Evolutionary conservation across 306 rosid species (phyloP).

Genomic region (Cicer judaicum): DNA sequence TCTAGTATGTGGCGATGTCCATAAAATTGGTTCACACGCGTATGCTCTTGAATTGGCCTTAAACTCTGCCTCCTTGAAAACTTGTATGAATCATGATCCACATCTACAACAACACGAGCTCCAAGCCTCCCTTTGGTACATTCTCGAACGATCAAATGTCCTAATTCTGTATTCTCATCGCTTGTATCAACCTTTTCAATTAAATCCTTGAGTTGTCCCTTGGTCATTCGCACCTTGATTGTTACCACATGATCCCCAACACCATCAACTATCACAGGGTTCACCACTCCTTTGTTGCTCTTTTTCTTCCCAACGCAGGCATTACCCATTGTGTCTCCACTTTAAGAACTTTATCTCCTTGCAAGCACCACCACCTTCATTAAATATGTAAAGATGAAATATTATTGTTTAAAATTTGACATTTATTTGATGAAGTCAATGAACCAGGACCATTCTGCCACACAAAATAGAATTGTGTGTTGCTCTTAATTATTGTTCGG

Average conservation of each 20-base stretch:
- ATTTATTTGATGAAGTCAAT: neutral
- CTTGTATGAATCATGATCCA: neutral
- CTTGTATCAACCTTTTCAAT: slow-evolving; percentile 42
- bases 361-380: neutral
- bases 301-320: slow-evolving; percentile 38
- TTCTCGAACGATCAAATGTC: slow-evolving; percentile 47
- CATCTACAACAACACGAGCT: slow-evolving; percentile 36
- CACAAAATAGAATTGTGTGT: neutral
- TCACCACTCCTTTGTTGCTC: slow-evolving; percentile 1
- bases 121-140: slow-evolving; percentile 50
- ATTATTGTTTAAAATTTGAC: too few species aligned
- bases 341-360: neutral
- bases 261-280: slow-evolving; percentile 30
- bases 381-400: slow-evolving; percentile 25
- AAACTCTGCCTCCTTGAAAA: slow-evolving; percentile 27
- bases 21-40: too few species aligned
- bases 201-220: slow-evolving; percentile 47
- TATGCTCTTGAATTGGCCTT: slow-evolving; percentile 45
- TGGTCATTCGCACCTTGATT: slow-evolving; percentile 52
- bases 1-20: too few species aligned
- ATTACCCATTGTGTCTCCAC: slow-evolving; percentile 46
- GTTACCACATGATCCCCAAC: slow-evolving; percentile 37
- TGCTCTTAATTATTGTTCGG: slow-evolving; percentile 19
- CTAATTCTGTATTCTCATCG: slow-evolving; percentile 39
- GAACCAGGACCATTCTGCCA: slow-evolving; percentile 11